A percentile compares a stretch with the other conserved stretches of the same genome.
Evolutionary conservation across 352 stramenopile genomes (phyloP).

Genomic region (Pythium folliculosum): DNA sequence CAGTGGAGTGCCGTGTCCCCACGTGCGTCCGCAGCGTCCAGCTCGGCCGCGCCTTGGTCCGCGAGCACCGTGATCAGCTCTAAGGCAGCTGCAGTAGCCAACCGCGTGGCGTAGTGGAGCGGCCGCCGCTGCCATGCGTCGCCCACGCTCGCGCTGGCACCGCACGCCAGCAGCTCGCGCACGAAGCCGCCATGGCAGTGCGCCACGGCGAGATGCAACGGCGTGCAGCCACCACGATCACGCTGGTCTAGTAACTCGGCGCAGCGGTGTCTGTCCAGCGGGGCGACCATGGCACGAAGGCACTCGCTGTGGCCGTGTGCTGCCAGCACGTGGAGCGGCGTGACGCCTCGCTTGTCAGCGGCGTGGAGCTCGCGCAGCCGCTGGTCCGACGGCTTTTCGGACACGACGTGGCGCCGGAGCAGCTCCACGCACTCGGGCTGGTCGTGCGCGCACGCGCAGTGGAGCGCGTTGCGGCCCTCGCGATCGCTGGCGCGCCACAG

Average conservation of each 20-base stretch:
- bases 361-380: slow-evolving; percentile 30
- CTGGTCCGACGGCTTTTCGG: not conserved
- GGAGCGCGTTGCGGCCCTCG: slow-evolving; percentile 48
- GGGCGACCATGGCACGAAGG: slow-evolving; percentile 40
- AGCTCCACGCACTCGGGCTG: slow-evolving; percentile 57
- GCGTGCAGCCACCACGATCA: slow-evolving; percentile 33
- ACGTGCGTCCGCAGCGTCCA: slow-evolving; percentile 42
- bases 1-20: slow-evolving; percentile 75
- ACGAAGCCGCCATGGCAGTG: slow-evolving; percentile 34
- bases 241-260: not conserved
- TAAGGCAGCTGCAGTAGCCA: slow-evolving; percentile 4
- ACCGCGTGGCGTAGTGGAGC: slow-evolving; percentile 46
- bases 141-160: slow-evolving; percentile 23
- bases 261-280: not conserved
- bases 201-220: slow-evolving; percentile 47
- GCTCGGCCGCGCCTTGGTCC: slow-evolving; percentile 29
- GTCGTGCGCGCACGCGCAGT: slow-evolving; percentile 60
- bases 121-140: slow-evolving; percentile 41
- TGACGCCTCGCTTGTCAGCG: slow-evolving; percentile 32
- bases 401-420: slow-evolving; percentile 35
- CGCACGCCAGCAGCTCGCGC: slow-evolving; percentile 33
- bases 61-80: slow-evolving; percentile 31
- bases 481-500: slow-evolving; percentile 32
- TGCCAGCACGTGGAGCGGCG: slow-evolving; percentile 49
- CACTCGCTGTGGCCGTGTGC: slow-evolving; percentile 57